Percentiles rank a stretch among this genome's conserved stretches.
phyloP scores from a whole-genome alignment of 148 eudicot genomes.

The Rhododendron griersonianum region DNA sequence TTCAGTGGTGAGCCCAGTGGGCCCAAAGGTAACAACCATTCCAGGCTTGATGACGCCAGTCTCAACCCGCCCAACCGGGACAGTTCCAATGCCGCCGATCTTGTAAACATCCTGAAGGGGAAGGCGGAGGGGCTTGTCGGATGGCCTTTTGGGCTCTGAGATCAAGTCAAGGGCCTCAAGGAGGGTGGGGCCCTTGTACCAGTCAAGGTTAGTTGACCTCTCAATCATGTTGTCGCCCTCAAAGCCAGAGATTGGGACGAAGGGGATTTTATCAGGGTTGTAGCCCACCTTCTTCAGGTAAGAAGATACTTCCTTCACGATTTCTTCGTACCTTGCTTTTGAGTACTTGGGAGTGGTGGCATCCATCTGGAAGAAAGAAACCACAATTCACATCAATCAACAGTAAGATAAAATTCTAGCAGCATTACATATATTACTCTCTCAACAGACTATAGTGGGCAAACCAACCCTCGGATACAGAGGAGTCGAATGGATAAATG shows the following conservation, averaged over 20 bases:
- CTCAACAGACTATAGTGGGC: too few relatives aligned
- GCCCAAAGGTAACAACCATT: conserved; percentile 11
- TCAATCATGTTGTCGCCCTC: conserved; percentile 13
- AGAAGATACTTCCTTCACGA: conserved; percentile 14
- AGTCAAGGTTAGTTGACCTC: conserved; percentile 9
- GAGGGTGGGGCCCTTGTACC: conserved; percentile 16
- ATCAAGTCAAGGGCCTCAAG: conserved; percentile 4
- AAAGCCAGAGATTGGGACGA: conserved; percentile 12
- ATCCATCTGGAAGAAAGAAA: conserved; percentile 2
- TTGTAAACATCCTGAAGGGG: conserved; percentile 15
- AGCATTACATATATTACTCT: too few relatives aligned
- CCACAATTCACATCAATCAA: not conserved
- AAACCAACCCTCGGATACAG: not conserved
- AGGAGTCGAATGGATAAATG: not conserved
- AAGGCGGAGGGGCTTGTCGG: conserved; percentile 15
- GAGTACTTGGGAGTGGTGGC: conserved; percentile 19
- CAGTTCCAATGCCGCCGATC: conserved; percentile 13
- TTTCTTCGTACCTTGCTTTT: conserved; percentile 11
- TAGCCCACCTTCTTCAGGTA: conserved; percentile 15
- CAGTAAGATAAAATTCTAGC: not conserved
- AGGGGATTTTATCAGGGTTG: conserved; percentile 9
- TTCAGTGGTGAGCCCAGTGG: conserved; percentile 12
- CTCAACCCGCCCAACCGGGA: conserved; percentile 12
- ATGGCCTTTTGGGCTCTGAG: conserved; percentile 10
- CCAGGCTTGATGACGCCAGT: conserved; percentile 3